These are phyloP conservation scores for Nigrospora osmanthi DNA, from an alignment of 2,329 filamentous ascomycete species.

Conservation along the genomic window DNA sequence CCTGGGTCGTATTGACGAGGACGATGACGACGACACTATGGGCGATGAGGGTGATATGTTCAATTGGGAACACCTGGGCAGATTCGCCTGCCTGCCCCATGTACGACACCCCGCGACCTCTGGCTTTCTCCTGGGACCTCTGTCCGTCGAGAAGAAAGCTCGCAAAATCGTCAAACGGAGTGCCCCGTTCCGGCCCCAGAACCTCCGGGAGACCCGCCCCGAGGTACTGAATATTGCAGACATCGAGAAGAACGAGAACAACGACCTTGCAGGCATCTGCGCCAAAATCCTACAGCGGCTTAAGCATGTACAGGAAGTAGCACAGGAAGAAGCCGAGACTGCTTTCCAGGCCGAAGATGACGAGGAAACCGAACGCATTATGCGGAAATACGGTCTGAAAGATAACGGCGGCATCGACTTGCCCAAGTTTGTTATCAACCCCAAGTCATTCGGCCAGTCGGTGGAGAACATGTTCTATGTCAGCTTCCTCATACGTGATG, in stretches of 20 bases:
- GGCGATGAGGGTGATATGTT: conserved; percentile 67
- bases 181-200: conserved; percentile 61
- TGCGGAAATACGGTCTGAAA: conserved; percentile 59
- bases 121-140: conserved; percentile 78
- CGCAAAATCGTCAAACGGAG: conserved; percentile 64
- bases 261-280: conserved; percentile 73
- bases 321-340: conserved; percentile 36
- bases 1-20: conserved; percentile 33
- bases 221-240: conserved; percentile 70
- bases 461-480: conserved; percentile 97
- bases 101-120: conserved; percentile 69
- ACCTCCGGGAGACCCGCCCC: conserved; percentile 64
- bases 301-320: conserved; percentile 34
- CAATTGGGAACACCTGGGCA: conserved; percentile 81
- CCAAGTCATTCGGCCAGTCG: conserved; percentile 83
- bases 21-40: conserved; percentile 58
- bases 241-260: conserved; percentile 66
- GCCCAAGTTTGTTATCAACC: conserved; percentile 85
- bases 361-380: conserved; percentile 39
- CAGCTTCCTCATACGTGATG: conserved; percentile 88
- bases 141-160: conserved; percentile 80
- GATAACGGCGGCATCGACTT: conserved; percentile 66
- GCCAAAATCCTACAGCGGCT: conserved; percentile 63
- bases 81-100: conserved; percentile 64
- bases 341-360: conserved; percentile 38